Evolutionary conservation across 148 eudicot genomes (phyloP), one percentile per base, ranked within the genome.

Genomic region (Rhododendron griersonianum): DNA sequence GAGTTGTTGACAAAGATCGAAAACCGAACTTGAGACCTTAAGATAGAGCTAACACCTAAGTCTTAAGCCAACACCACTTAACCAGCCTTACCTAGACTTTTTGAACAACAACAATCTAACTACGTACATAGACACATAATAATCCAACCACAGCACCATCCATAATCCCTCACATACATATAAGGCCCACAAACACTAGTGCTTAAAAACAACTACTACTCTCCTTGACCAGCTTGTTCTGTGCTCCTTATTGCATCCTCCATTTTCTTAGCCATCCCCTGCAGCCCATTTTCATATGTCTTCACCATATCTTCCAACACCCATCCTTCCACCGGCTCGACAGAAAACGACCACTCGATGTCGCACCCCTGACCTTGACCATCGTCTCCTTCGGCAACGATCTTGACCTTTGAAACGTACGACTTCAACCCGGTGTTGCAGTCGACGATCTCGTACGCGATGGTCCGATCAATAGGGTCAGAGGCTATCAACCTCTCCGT

Each of bases 371-470:
- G 93, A 23, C 74, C 63, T 15, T 37, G 80, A 23, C 76, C 87
- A 9, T 21, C 78, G 41, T 69, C 87, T 16, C 79, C 90, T n/a
- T 44, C 84, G 3, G 87, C 91, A 67, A 80, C 80, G 83, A 93
- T 86, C 90, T 85, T 91, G 75, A 96, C 44, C 84, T 93, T 95
- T 14, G 99, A 91, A 79, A 91, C 86, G 71, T 95, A 96, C 1
- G 93, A 91, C 57, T 88, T 79, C 65, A 95, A 93, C 83, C 98
- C 97, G 47, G 91, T 91, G 73, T 96, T 96, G 21, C 88, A 90
- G 15, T 94, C 97, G 21, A 95, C 82, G 8, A 95, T 94, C 91
- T 94, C 96, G 84, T 96, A 96, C 45, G 89, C 89, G 25, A 94
- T 83, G 41, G 89, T 85, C 90, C 77, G 89, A 30, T 90, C 50